Base-by-base conservation (phyloP, 1,139 yeast species). In the Diutina mesorugosa region DNA sequence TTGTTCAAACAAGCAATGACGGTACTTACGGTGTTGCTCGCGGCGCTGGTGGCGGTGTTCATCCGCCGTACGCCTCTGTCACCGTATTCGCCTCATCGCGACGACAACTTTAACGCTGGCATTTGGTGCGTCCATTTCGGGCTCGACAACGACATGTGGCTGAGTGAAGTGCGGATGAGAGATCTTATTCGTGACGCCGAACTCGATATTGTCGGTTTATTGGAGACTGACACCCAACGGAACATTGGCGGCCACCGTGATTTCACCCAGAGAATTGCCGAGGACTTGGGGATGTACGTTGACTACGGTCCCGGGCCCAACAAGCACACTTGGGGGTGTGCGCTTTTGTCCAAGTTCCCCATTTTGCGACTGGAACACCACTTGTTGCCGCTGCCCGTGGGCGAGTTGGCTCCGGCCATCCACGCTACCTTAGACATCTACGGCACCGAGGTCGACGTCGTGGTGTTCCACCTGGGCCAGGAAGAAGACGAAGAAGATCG, bases 121-220 rank as follows among this genome's bases (percentile, higher is more conserved):
- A 91, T 93, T 61, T 93, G 99, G 99, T 93, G 99, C 47, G 85
- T 93, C 61, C 99, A 93, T 71, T 93, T 93, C 67, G 99, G 97
- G 26, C 78, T 93, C 57, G 99, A 93, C 68, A 93, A 93, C 68
- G 97, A 91, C 68, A 87, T 93, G 95, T 93, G 99, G 99, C 95
- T 96, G 0, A 84, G 93, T 62, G 98, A 93, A 71, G 84, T 82
- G 51, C 80, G 98, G 64, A 91, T 93, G 97, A 75, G 85, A 58
- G 85, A 87, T 63, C 80, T 93, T 57, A 83, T 93, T 59, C 74
- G 74, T 60, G 98, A 91, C 63, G 84, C 95, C 56, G 95, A 93
- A 71, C 72, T 93, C 30, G 99, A 93, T 69, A 87, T 93, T 54
- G 80, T 93, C 63, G 99, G 99, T 1, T 73, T 93, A 61, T 76